Percentiles rank a stretch among this genome's conserved stretches.
These are phyloP conservation scores for Wickerhamiella sorbophila DNA, from an alignment of 805 yeast genomes.

Conservation along the genomic window DNA sequence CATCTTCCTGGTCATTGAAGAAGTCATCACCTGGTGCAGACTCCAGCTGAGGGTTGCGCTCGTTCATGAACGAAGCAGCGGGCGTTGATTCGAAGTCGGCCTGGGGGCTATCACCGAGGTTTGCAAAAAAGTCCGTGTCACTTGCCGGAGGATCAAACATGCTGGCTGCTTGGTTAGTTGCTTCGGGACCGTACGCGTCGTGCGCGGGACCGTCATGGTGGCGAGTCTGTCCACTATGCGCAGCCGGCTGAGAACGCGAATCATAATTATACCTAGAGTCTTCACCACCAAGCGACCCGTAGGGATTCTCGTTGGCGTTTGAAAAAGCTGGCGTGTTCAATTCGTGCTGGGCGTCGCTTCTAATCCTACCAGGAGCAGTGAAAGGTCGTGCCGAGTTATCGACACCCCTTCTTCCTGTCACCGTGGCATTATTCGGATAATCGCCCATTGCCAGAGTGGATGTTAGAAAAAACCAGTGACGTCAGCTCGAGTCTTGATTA, in stretches of 20 bases:
- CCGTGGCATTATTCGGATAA: background rate
- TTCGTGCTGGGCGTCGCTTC: background rate
- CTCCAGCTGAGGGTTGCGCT: background rate
- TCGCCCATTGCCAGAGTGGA: background rate
- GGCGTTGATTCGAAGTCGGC: background rate
- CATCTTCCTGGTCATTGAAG: slow-evolving; percentile 3
- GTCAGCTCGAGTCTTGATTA: background rate
- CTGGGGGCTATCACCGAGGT: slow-evolving; percentile 1
- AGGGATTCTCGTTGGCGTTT: no score
- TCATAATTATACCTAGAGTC: no score
- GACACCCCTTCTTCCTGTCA: background rate
- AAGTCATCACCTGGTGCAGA: slow-evolving; percentile 3
- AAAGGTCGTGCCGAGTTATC: no score
- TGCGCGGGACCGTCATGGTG: no score
- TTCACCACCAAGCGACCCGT: no score
- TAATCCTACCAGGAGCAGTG: background rate
- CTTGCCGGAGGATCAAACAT: background rate
- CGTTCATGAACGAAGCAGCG: background rate
- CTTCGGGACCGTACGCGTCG: background rate
- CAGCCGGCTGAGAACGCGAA: no score
- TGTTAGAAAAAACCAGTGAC: background rate
- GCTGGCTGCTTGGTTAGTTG: background rate
- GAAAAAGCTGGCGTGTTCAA: background rate
- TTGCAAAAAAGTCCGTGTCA: slow-evolving; percentile 6
- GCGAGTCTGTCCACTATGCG: no score